Percentiles rank a stretch among this genome's conserved stretches.
Conservation (phyloP, 768 basidiomycete species). For the Trametes coccinea region DNA sequence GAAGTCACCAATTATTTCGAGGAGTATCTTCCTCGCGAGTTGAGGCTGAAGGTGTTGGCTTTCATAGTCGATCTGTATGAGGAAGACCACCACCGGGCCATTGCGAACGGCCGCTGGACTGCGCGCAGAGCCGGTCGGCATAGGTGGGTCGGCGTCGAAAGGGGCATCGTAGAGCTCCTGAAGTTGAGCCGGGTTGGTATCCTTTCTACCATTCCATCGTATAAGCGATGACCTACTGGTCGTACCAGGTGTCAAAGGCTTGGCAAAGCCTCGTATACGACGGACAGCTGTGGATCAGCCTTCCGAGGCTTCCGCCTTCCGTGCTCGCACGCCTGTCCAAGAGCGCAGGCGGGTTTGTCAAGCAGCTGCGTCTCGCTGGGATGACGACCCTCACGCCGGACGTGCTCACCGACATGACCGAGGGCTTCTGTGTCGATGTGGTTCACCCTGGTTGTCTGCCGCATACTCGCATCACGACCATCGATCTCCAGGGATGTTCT, state of each 20-base stretch:
- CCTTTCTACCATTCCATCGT: conserved; percentile 1
- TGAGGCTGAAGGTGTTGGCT: conserved; percentile 60
- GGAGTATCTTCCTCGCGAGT: conserved; percentile 67
- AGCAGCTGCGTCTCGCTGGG: conserved; percentile 61
- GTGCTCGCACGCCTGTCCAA: conserved; percentile 55
- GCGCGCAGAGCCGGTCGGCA: conserved; percentile 58
- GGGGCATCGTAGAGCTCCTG: conserved; percentile 75
- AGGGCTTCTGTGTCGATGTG: conserved; percentile 50
- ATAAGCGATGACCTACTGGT: conserved; percentile 4
- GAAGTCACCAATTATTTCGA: conserved; percentile 64
- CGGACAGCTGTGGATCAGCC: conserved; percentile 79
- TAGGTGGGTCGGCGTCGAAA: conserved; percentile 76
- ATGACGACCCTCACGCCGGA: conserved; percentile 52
- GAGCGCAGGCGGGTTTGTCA: conserved; percentile 64
- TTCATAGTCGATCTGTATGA: conserved; percentile 59
- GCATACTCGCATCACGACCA: conserved; percentile 65
- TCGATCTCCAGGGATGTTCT: conserved; percentile 76
- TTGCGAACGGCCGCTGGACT: conserved; percentile 57
- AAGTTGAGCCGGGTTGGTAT: conserved; percentile 73
- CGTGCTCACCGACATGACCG: conserved; percentile 53
- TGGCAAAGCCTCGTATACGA: conserved; percentile 81
- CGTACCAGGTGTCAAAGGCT: conserved; percentile 64
- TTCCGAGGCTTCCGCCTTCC: conserved; percentile 54
- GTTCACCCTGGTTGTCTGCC: conserved; percentile 36
- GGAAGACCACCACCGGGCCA: conserved; percentile 50